Evolutionary conservation across 495 filamentous ascomycete species (phyloP).

Genomic region (Hypomontagnella submonticulosa): DNA sequence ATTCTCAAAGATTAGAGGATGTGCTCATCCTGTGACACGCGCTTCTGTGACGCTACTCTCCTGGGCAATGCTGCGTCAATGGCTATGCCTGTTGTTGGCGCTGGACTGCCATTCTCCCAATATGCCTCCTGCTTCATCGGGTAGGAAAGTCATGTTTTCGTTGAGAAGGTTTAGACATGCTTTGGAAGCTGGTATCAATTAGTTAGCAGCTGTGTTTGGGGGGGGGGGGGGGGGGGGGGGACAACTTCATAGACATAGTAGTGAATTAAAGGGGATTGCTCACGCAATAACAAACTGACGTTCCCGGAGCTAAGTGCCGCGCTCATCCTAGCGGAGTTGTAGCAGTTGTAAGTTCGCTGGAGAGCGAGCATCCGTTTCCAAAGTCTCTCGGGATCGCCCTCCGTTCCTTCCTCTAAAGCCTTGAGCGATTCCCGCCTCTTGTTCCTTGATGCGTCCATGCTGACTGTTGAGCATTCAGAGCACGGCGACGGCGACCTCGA

Average conservation of each 20-base stretch:
- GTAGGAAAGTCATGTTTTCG: constrained; percentile 55
- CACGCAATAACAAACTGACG: constrained; percentile 52
- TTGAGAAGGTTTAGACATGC: constrained; percentile 58
- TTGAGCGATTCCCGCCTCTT: constrained; percentile 45
- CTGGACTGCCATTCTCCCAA: constrained; percentile 20
- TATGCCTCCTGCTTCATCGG: constrained; percentile 46
- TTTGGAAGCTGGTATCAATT: constrained; percentile 48
- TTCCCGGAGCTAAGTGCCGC: constrained; percentile 53
- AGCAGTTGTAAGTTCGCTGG: constrained; percentile 56
- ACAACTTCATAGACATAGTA: constrained; percentile 12
- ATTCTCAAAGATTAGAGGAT: constrained; percentile 1
- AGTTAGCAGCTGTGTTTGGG: constrained; percentile 27
- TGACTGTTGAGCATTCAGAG: constrained; percentile 34
- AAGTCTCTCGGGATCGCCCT: constrained; percentile 51
- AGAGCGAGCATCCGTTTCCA: constrained; percentile 60
- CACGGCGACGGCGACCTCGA: constrained; percentile 42
- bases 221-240: no score
- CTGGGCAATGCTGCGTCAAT: constrained; percentile 3
- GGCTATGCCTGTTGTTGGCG: constrained; percentile 1
- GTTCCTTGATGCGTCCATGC: constrained; percentile 18
- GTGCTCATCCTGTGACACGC: constrained; percentile 3
- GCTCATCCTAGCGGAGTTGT: constrained; percentile 58
- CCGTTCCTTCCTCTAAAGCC: constrained; percentile 46
- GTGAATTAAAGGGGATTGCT: constrained; percentile 31
- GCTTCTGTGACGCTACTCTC: background rate